A percentile compares a stretch with the other conserved stretches of the same genome.
Conservation (phyloP, 2,329 filamentous ascomycete species). For the Fusarium graminum region DNA sequence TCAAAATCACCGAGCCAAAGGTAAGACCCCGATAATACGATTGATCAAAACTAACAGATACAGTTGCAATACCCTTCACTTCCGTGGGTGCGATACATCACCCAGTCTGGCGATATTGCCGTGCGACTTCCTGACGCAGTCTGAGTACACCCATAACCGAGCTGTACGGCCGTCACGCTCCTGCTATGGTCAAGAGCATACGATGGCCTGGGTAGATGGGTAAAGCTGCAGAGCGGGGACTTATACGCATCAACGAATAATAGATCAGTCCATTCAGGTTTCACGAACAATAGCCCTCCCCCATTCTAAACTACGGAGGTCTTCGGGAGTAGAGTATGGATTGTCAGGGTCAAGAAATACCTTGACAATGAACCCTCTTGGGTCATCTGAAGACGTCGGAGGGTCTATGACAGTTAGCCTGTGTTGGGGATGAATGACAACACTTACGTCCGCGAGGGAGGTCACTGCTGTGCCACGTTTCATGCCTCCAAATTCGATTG, state of each 20-base stretch:
- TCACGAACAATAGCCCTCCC: constrained; percentile 45
- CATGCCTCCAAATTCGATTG: constrained; percentile 44
- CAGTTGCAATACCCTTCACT: constrained; percentile 97
- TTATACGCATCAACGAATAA: constrained; percentile 46
- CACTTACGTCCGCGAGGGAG: constrained; percentile 49
- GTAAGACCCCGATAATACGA: constrained; percentile 63
- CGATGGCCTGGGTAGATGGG: constrained; percentile 22
- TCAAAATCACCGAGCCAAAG: constrained; percentile 99
- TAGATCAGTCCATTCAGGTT: constrained; percentile 33
- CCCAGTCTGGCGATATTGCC: constrained; percentile 96
- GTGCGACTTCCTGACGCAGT: constrained; percentile 93
- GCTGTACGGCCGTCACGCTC: constrained; percentile 10
- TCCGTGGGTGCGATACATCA: constrained; percentile 99
- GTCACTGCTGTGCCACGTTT: constrained; percentile 43
- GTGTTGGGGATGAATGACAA: not conserved
- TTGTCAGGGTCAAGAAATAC: constrained; percentile 53
- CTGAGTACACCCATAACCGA: constrained; percentile 58
- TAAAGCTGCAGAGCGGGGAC: constrained; percentile 39
- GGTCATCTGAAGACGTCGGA: constrained; percentile 41
- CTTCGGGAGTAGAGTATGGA: constrained; percentile 44
- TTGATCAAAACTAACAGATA: constrained; percentile 13
- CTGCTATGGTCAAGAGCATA: constrained; percentile 14
- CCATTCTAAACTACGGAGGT: constrained; percentile 49
- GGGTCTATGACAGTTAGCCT: constrained; percentile 45
- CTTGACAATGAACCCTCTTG: constrained; percentile 53